phyloP scores from a whole-genome alignment of 805 yeast species.

The Starmerella powellii region DNA sequence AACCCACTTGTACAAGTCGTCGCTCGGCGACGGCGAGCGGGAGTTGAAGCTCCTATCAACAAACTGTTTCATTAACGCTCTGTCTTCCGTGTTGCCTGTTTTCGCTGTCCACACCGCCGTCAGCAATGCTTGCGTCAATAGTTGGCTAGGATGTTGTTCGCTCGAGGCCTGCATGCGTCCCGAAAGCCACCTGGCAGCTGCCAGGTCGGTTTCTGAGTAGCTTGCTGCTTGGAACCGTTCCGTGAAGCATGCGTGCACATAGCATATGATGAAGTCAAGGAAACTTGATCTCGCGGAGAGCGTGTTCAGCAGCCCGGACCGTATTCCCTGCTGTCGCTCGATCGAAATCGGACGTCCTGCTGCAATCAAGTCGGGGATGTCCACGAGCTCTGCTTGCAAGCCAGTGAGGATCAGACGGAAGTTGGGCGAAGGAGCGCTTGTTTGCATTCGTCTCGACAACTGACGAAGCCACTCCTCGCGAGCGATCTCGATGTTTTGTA shows the following conservation, averaged over 20 bases:
- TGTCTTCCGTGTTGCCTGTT: conserved; percentile 23
- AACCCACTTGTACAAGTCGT: conserved; percentile 2
- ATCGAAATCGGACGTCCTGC: conserved; percentile 44
- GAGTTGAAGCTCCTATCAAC: conserved; percentile 1
- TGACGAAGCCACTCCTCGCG: conserved; percentile 48
- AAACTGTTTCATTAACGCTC: conserved; percentile 15
- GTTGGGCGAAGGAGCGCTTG: conserved; percentile 24
- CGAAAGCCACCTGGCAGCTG: conserved; percentile 9
- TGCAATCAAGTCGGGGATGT: conserved; percentile 48
- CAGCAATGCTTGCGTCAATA: conserved; percentile 39
- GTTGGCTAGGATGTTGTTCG: conserved; percentile 38
- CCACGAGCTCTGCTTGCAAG: conserved; percentile 33
- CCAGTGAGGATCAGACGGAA: conserved; percentile 61
- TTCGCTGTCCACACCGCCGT: conserved; percentile 49
- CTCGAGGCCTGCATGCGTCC: conserved; percentile 2
- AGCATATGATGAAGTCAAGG: conserved; percentile 3
- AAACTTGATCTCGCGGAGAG: not conserved
- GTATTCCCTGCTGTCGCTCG: conserved; percentile 48
- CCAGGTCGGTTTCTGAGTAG: conserved; percentile 3
- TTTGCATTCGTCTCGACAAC: conserved; percentile 34
- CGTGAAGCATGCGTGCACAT: conserved; percentile 13
- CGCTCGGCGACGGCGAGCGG: not conserved
- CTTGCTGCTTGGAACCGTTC: conserved; percentile 1
- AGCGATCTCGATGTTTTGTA: conserved; percentile 69
- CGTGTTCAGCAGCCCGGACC: not conserved